Conservation (phyloP, 2,329 filamentous ascomycete genomes). For the Penicillium janthinellum region DNA sequence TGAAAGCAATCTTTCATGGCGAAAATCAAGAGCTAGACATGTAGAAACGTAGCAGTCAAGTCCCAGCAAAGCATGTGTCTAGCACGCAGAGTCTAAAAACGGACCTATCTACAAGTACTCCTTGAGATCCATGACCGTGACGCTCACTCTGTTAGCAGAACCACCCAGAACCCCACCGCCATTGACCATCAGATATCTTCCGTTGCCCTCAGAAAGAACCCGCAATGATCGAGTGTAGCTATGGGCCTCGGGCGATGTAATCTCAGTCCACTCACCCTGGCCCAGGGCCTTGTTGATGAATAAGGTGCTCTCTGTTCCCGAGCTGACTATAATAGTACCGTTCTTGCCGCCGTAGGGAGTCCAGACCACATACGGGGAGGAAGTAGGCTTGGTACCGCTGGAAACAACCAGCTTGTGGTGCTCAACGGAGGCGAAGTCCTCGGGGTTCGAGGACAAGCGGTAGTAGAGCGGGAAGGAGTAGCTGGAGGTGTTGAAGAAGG, state of each 20-base stretch:
- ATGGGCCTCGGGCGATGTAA: conserved; percentile 43
- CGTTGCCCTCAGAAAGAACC: conserved; percentile 43
- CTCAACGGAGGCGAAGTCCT: conserved; percentile 47
- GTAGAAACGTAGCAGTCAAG: neutral
- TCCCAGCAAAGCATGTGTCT: neutral
- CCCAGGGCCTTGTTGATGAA: conserved; percentile 53
- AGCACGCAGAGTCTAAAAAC: no score
- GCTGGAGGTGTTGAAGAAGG: conserved; percentile 32
- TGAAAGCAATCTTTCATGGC: neutral
- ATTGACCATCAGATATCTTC: conserved; percentile 23
- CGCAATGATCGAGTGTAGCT: conserved; percentile 52
- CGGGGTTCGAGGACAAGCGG: conserved; percentile 51
- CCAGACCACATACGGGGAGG: conserved; percentile 58
- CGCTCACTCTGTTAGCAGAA: neutral
- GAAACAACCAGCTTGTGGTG: conserved; percentile 47
- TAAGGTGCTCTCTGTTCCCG: conserved; percentile 43
- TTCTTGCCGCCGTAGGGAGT: conserved; percentile 48
- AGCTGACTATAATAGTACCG: conserved; percentile 55
- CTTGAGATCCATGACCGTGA: conserved; percentile 1
- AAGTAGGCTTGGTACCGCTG: conserved; percentile 47
- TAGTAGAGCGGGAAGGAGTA: conserved; percentile 57
- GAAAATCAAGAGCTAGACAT: neutral
- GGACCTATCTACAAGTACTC: neutral
- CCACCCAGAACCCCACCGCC: conserved; percentile 21
- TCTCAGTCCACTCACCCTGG: conserved; percentile 50